Percentiles rank a stretch among this genome's conserved stretches.
phyloP scores from a whole-genome alignment of 331 rosid genomes.

The Prunus yedoensis region DNA sequence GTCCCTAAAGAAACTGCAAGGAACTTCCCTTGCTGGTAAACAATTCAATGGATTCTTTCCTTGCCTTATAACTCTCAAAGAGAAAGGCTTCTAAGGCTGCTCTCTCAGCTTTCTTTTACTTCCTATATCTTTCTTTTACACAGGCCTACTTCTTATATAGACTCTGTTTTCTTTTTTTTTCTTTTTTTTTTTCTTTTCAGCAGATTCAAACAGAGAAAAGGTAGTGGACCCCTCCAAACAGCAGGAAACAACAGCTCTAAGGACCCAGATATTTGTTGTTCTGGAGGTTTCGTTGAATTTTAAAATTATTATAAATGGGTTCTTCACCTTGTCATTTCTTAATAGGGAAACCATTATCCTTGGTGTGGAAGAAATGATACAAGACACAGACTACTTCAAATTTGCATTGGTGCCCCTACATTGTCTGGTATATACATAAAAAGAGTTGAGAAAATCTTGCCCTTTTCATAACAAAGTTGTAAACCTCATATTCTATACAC shows the following conservation, averaged over 20 bases:
- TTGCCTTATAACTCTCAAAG: conserved; percentile 40
- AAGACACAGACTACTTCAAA: neutral
- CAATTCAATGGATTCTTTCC: conserved; percentile 47
- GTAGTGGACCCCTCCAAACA: conserved; percentile 41
- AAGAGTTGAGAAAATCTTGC: neutral
- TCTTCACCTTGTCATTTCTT: neutral
- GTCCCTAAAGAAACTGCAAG: conserved; percentile 41
- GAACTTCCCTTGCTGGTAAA: conserved; percentile 34
- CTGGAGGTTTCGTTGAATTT: neutral
- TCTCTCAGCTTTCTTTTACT: conserved; percentile 25
- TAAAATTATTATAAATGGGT: neutral
- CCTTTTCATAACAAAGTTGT: neutral
- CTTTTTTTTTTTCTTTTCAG: neutral
- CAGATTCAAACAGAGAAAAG: conserved; percentile 49
- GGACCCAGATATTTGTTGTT: conserved; percentile 17
- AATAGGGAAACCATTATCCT: conserved; percentile 7
- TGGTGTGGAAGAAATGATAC: conserved; percentile 22
- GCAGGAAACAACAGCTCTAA: conserved; percentile 10
- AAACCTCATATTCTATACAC: no score
- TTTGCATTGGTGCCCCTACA: neutral
- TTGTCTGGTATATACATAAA: neutral
- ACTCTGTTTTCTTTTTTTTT: neutral
- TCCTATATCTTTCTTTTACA: conserved; percentile 27
- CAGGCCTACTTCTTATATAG: conserved; percentile 47
- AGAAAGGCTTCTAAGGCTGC: conserved; percentile 27